Percentiles rank a stretch among this genome's conserved stretches.
Conservation (phyloP, 1,139 yeast species). For the Arxiozyma bovina region DNA sequence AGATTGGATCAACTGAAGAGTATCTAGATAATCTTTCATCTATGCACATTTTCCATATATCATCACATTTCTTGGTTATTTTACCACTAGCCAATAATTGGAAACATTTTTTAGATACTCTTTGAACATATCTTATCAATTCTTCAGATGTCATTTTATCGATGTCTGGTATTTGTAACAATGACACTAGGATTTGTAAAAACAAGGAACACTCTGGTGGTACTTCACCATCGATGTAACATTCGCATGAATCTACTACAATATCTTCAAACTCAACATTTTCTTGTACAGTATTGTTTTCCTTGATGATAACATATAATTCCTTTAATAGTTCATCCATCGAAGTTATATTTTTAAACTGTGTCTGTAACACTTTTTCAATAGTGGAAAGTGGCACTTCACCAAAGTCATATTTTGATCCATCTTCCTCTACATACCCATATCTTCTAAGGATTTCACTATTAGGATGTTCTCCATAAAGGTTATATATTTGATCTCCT, state of each 20-base stretch:
- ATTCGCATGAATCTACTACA: constrained; percentile 54
- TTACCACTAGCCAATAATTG: constrained; percentile 29
- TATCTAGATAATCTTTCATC: constrained; percentile 28
- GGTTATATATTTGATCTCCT: constrained; percentile 75
- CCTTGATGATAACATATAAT: constrained; percentile 23
- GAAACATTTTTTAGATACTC: constrained; percentile 29
- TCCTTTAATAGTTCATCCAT: constrained; percentile 11
- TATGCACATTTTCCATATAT: constrained; percentile 23
- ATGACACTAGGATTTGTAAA: constrained; percentile 37
- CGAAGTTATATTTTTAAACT: constrained; percentile 12
- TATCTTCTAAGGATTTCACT: constrained; percentile 80
- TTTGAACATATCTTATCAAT: constrained; percentile 11
- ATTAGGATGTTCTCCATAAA: constrained; percentile 87
- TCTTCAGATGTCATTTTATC: constrained; percentile 5
- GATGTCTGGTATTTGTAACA: constrained; percentile 16
- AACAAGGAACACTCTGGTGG: constrained; percentile 48
- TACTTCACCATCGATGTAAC: constrained; percentile 48
- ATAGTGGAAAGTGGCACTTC: constrained; percentile 50
- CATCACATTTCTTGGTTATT: constrained; percentile 22
- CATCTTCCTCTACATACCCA: constrained; percentile 76
- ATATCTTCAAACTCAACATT: constrained; percentile 41
- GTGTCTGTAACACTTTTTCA: constrained; percentile 19
- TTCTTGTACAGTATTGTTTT: constrained; percentile 33
- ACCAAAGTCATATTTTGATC: constrained; percentile 73
- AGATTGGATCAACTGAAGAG: constrained; percentile 21